These are phyloP conservation scores for Pichia sp. DNA, from an alignment of 1,139 yeast species.

Conservation along the genomic window DNA sequence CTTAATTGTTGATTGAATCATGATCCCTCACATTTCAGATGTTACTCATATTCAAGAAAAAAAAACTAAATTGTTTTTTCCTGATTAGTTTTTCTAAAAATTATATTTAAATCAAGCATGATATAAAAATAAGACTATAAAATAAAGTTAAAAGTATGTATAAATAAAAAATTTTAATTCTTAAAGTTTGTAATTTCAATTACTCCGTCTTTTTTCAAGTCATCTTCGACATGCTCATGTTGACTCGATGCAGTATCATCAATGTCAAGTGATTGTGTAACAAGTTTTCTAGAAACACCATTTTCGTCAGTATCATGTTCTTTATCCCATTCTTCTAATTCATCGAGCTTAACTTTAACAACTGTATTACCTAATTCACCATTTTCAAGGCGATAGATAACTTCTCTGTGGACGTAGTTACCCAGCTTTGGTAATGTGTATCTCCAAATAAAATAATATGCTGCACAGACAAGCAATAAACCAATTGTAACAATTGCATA, in stretches of 20 bases:
- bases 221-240: too few species aligned
- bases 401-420: conserved; percentile 32
- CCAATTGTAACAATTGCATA: conserved; percentile 31
- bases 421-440: conserved; percentile 33
- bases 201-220: too few species aligned
- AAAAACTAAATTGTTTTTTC: too few species aligned
- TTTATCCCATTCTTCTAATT: conserved; percentile 34
- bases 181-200: too few species aligned
- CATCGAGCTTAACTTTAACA: conserved; percentile 32
- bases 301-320: conserved; percentile 12
- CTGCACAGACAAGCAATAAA: conserved; percentile 30
- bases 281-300: conserved; percentile 11
- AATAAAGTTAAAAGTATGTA: too few species aligned
- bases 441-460: conserved; percentile 36
- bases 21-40: too few species aligned
- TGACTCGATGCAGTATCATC: neutral
- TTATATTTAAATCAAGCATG: too few species aligned
- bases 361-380: conserved; percentile 40
- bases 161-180: too few species aligned
- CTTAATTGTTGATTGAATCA: too few species aligned
- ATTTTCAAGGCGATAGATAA: conserved; percentile 31
- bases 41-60: too few species aligned
- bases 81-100: too few species aligned
- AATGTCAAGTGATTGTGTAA: neutral
- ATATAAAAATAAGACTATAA: too few species aligned